phyloP scores from a whole-genome alignment of 495 filamentous ascomycete genomes.

The Tuber calosporum region DNA sequence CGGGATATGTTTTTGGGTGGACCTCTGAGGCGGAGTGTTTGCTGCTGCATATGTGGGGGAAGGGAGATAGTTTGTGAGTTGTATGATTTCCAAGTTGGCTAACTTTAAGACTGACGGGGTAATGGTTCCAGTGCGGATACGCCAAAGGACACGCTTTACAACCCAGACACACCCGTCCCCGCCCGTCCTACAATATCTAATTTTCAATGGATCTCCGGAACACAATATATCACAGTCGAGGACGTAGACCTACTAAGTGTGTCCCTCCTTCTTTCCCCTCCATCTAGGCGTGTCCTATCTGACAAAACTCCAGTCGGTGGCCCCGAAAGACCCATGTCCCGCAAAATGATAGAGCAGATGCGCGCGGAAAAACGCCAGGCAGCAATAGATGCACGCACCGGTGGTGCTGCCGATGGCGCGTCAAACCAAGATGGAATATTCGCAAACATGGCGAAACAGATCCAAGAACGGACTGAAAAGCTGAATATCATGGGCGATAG shows the following conservation, averaged over 20 bases:
- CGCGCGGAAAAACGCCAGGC: constrained; percentile 52
- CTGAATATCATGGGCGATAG: constrained; percentile 73
- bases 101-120: background rate
- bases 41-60: constrained; percentile 72
- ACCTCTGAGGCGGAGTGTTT: constrained; percentile 79
- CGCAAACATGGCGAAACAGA: constrained; percentile 66
- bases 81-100: constrained; percentile 35
- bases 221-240: constrained; percentile 79
- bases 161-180: constrained; percentile 62
- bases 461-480: constrained; percentile 85
- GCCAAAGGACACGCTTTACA: constrained; percentile 67
- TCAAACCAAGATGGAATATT: constrained; percentile 54
- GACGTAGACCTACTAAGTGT: constrained; percentile 75
- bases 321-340: constrained; percentile 72
- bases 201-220: constrained; percentile 91
- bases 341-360: constrained; percentile 64
- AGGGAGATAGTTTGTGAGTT: constrained; percentile 46
- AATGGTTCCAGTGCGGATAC: constrained; percentile 32
- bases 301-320: constrained; percentile 55
- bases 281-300: constrained; percentile 2
- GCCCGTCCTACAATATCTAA: constrained; percentile 91
- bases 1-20: constrained; percentile 79
- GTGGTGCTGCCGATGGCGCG: constrained; percentile 44
- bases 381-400: constrained; percentile 43
- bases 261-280: constrained; percentile 39